Conservation (phyloP, 2,329 filamentous ascomycete genomes). For the Talaromyces pinophilus region DNA sequence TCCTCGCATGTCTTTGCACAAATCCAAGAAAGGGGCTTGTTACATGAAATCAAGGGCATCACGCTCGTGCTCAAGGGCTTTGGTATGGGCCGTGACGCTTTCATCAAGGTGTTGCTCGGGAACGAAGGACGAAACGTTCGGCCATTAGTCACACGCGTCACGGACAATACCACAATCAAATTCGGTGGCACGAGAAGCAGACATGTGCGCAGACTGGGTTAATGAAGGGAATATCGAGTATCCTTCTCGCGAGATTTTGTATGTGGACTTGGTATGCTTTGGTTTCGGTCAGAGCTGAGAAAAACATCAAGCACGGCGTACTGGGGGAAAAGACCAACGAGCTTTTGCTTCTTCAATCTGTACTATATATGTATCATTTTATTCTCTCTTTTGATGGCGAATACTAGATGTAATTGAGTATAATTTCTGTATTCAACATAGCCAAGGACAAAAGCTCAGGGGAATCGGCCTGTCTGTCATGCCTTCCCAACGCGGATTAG, state of each 20-base stretch:
- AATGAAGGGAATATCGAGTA: slow-evolving; percentile 23
- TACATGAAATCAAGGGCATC: slow-evolving; percentile 71
- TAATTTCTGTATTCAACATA: background rate
- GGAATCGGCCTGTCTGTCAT: background rate
- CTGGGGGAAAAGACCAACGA: background rate
- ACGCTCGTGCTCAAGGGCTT: slow-evolving; percentile 85
- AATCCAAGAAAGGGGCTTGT: slow-evolving; percentile 78
- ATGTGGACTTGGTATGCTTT: no score
- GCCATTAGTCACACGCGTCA: slow-evolving; percentile 73
- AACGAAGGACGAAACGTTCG: slow-evolving; percentile 77
- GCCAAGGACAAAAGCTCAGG: background rate
- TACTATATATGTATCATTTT: slow-evolving; percentile 7
- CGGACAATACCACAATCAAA: slow-evolving; percentile 86
- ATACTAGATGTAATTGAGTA: background rate
- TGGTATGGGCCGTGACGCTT: slow-evolving; percentile 82
- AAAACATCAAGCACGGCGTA: slow-evolving; percentile 12
- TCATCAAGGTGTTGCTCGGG: slow-evolving; percentile 84
- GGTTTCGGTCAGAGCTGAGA: background rate
- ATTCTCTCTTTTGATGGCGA: background rate
- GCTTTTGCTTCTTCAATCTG: slow-evolving; percentile 2
- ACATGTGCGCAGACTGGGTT: slow-evolving; percentile 78
- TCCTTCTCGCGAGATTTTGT: background rate
- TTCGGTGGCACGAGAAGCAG: slow-evolving; percentile 90
- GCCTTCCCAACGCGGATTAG: slow-evolving; percentile 24
- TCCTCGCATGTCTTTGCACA: slow-evolving; percentile 78